A percentile compares a stretch with the other conserved stretches of the same genome.
phyloP scores from a whole-genome alignment of 306 rosid species.

The Casuarina equisetifolia region DNA sequence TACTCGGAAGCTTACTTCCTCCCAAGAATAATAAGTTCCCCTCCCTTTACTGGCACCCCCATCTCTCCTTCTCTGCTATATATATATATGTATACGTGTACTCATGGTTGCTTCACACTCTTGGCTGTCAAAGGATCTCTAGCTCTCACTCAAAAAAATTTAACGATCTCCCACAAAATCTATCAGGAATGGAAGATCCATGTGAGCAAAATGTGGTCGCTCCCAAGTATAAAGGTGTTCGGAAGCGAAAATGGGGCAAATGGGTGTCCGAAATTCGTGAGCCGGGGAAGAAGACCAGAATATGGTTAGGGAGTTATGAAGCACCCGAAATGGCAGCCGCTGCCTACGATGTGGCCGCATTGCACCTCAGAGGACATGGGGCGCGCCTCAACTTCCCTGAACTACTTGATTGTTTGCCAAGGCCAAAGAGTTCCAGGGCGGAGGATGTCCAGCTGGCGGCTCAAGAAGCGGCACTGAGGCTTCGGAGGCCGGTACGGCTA shows the following conservation, averaged over 20 bases:
- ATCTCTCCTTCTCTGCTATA: neutral
- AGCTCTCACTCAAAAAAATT: neutral
- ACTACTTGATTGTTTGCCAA: constrained; percentile 39
- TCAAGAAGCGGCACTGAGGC: constrained; percentile 64
- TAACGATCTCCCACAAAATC: neutral
- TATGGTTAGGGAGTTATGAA: constrained; percentile 90
- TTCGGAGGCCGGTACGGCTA: constrained; percentile 4
- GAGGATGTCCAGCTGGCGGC: constrained; percentile 73
- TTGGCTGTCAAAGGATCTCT: neutral
- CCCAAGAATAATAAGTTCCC: too few relatives aligned
- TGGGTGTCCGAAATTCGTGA: constrained; percentile 92
- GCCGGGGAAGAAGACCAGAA: constrained; percentile 76
- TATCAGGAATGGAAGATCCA: constrained; percentile 33
- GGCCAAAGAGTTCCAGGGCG: constrained; percentile 48
- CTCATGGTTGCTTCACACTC: constrained; percentile 8
- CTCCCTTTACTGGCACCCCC: neutral
- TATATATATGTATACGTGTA: neutral
- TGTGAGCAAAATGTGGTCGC: constrained; percentile 19
- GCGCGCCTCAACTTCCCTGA: constrained; percentile 76
- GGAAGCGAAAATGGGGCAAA: constrained; percentile 92
- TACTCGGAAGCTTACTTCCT: constrained; percentile 47
- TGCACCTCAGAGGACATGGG: constrained; percentile 53
- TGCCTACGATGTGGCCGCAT: constrained; percentile 85
- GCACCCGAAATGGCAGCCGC: constrained; percentile 82
- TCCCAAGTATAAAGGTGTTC: constrained; percentile 58